A percentile compares a stretch with the other conserved stretches of the same genome.
Conservation (phyloP, 2,329 filamentous ascomycete species). For the Tolypocladium tropicale region DNA sequence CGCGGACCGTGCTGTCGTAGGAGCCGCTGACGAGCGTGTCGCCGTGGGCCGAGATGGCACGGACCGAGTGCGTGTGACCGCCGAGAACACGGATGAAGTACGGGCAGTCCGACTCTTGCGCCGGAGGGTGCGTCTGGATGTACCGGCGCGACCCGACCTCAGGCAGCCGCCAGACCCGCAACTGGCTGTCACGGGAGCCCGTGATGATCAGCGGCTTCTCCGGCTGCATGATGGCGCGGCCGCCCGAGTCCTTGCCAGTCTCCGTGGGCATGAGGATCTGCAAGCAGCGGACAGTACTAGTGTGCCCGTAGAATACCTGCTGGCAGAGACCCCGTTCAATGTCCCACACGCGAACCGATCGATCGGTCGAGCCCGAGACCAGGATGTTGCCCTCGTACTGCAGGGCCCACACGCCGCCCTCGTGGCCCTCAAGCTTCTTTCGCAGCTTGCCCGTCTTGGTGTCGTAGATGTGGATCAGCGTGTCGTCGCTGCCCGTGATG, state of each 20-base stretch:
- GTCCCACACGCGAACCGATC: constrained; percentile 98
- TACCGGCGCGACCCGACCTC: constrained; percentile 67
- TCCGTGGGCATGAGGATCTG: constrained; percentile 86
- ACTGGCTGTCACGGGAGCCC: constrained; percentile 85
- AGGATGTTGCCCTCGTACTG: constrained; percentile 93
- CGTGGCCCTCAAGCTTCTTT: constrained; percentile 80
- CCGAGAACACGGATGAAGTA: constrained; percentile 84
- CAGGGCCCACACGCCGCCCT: constrained; percentile 94
- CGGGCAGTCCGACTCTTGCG: constrained; percentile 71
- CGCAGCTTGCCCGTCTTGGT: constrained; percentile 85
- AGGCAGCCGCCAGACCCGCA: constrained; percentile 90
- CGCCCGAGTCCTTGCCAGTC: constrained; percentile 60
- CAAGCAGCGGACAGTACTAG: constrained; percentile 89
- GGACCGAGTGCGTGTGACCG: constrained; percentile 87
- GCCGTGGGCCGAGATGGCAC: constrained; percentile 87
- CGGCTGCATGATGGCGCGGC: constrained; percentile 76
- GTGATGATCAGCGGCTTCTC: constrained; percentile 95
- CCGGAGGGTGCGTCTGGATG: constrained; percentile 67
- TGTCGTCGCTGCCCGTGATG: constrained; percentile 93
- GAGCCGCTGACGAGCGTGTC: constrained; percentile 96
- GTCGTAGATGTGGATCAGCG: constrained; percentile 95
- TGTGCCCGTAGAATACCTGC: constrained; percentile 95
- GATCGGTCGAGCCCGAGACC: constrained; percentile 91
- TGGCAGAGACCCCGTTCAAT: constrained; percentile 88
- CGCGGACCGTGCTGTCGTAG: constrained; percentile 88